These are phyloP conservation scores for Pyricularia grisea DNA, from an alignment of 2,329 filamentous ascomycete genomes.

Conservation along the genomic window DNA sequence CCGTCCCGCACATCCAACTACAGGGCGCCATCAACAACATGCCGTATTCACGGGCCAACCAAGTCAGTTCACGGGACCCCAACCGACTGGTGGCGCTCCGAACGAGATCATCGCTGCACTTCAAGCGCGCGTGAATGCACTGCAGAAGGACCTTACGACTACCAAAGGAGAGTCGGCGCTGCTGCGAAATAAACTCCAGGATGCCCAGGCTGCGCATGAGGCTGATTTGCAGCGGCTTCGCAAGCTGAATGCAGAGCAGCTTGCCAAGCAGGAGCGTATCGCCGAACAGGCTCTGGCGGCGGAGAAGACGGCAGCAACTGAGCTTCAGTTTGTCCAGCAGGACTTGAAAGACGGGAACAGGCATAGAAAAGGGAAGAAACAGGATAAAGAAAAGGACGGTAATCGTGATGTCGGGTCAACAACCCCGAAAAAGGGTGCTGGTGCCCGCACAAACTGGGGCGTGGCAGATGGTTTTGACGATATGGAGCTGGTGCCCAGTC, in stretches of 20 bases:
- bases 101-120: conserved; percentile 32
- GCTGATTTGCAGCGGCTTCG: conserved; percentile 51
- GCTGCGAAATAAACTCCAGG: conserved; percentile 60
- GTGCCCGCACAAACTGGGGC: conserved; percentile 36
- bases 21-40: conserved; percentile 1
- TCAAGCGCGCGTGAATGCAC: conserved; percentile 40
- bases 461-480: conserved; percentile 73
- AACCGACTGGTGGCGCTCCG: conserved; percentile 5
- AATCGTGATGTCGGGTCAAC: conserved; percentile 18
- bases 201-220: conserved; percentile 51
- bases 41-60: conserved; percentile 1
- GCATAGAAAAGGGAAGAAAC: background rate
- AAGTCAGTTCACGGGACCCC: background rate
- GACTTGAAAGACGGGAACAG: conserved; percentile 52
- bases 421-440: conserved; percentile 44
- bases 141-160: conserved; percentile 47
- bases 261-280: conserved; percentile 53
- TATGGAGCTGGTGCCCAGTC: conserved; percentile 44
- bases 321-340: conserved; percentile 63
- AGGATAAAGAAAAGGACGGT: conserved; percentile 29
- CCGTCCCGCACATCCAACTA: conserved; percentile 8
- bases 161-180: conserved; percentile 68
- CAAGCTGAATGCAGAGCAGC: conserved; percentile 53
- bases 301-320: conserved; percentile 55
- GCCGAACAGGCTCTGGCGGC: conserved; percentile 57